Percentiles rank a stretch among this genome's conserved stretches.
These are phyloP conservation scores for Kluyveromyces siamensis DNA, from an alignment of 805 yeast genomes.

Conservation along the genomic window DNA sequence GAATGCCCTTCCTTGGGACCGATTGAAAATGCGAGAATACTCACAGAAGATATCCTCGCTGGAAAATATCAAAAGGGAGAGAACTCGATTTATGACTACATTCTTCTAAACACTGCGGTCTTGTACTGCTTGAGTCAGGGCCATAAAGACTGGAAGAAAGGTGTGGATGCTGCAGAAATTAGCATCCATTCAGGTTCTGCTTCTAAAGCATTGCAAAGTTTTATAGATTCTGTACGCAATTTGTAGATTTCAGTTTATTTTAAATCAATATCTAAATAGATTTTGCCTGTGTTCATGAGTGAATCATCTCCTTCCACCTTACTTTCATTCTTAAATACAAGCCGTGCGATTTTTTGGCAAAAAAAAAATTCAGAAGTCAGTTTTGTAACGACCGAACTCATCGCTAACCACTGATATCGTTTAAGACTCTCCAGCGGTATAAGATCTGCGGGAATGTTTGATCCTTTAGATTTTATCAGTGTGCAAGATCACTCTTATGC, in stretches of 20 bases:
- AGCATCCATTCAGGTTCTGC: slow-evolving; percentile 68
- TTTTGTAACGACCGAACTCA: no score
- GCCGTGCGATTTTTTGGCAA: no score
- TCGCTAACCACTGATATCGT: no score
- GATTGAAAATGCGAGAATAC: slow-evolving; percentile 60
- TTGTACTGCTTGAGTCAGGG: slow-evolving; percentile 70
- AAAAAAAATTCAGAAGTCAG: no score
- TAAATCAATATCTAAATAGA: background rate
- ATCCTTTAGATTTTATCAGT: slow-evolving; percentile 26
- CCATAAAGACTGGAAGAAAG: slow-evolving; percentile 63
- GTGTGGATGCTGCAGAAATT: slow-evolving; percentile 62
- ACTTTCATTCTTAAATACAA: no score
- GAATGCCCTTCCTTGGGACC: slow-evolving; percentile 83
- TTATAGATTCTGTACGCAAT: slow-evolving; percentile 26
- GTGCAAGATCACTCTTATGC: background rate
- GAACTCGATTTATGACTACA: slow-evolving; percentile 74
- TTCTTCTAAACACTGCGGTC: slow-evolving; percentile 83
- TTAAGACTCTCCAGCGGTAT: no score
- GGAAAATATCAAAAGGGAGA: slow-evolving; percentile 40
- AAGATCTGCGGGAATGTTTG: slow-evolving; percentile 19
- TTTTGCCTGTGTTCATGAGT: no score
- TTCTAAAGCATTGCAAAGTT: slow-evolving; percentile 43
- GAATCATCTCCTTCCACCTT: no score
- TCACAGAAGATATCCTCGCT: slow-evolving; percentile 31
- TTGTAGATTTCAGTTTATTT: background rate